Evolutionary conservation across 352 stramenopile genomes (phyloP).

Genomic region (Pythium myriotylum): DNA sequence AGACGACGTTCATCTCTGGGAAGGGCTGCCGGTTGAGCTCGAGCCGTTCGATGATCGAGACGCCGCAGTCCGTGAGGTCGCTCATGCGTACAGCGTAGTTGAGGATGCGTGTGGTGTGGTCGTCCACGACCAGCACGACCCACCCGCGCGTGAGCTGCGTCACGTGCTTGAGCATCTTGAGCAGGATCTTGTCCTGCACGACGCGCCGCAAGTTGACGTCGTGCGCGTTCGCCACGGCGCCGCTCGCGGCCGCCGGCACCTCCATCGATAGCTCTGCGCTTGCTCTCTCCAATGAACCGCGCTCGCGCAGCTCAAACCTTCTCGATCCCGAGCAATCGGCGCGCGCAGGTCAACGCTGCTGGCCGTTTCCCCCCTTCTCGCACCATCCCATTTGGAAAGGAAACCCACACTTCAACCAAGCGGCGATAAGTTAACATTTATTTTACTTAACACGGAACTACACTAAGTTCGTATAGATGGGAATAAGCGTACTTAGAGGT

Average conservation of each 20-base stretch:
- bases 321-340: too few species aligned
- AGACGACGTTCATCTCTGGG: slow-evolving; percentile 96
- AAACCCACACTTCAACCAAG: slow-evolving; percentile 29
- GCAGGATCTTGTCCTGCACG: slow-evolving; percentile 78
- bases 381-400: slow-evolving; percentile 3
- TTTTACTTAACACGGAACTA: too few species aligned
- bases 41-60: slow-evolving; percentile 96
- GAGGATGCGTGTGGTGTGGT: slow-evolving; percentile 92
- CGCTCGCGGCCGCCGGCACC: slow-evolving; percentile 11
- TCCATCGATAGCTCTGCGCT: slow-evolving; percentile 21
- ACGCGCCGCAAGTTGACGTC: slow-evolving; percentile 78
- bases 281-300: not conserved
- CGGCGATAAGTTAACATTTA: slow-evolving; percentile 1
- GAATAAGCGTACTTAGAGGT: too few species aligned
- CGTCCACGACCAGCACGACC: slow-evolving; percentile 96
- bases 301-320: not conserved
- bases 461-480: too few species aligned
- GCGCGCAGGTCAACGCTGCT: too few species aligned
- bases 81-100: slow-evolving; percentile 97
- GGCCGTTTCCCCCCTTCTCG: not conserved
- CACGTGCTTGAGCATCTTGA: slow-evolving; percentile 85
- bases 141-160: slow-evolving; percentile 75
- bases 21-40: slow-evolving; percentile 96
- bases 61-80: slow-evolving; percentile 97
- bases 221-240: slow-evolving; percentile 43